Conservation (phyloP, 2,329 filamentous ascomycete genomes). For the Stachybotrys chartarum region DNA sequence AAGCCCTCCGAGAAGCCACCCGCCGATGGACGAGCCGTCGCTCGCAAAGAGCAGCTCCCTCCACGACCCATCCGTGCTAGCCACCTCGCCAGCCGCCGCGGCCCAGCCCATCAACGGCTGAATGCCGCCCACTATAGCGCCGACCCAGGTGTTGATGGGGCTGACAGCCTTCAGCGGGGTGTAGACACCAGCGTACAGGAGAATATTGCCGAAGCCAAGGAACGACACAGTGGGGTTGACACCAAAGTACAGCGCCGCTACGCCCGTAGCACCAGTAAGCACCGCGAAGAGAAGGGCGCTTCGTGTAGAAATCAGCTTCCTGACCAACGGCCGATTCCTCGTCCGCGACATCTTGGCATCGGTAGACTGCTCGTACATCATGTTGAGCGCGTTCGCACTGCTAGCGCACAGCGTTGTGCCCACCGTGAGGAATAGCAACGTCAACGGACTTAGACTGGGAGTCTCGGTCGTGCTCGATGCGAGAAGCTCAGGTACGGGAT, state of each 20-base stretch:
- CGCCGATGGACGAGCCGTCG: slow-evolving; percentile 60
- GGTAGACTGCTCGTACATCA: slow-evolving; percentile 88
- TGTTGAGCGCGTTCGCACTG: slow-evolving; percentile 90
- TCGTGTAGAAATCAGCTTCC: slow-evolving; percentile 65
- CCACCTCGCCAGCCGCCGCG: slow-evolving; percentile 83
- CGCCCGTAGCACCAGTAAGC: slow-evolving; percentile 61
- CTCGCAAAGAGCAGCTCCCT: slow-evolving; percentile 65
- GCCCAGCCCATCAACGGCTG: slow-evolving; percentile 98
- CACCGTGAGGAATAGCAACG: slow-evolving; percentile 82
- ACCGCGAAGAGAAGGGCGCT: slow-evolving; percentile 73
- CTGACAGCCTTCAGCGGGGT: slow-evolving; percentile 86
- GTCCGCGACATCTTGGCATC: slow-evolving; percentile 94
- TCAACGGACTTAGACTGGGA: slow-evolving; percentile 83
- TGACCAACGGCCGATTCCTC: slow-evolving; percentile 79
- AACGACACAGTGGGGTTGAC: slow-evolving; percentile 91
- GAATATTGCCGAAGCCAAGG: slow-evolving; percentile 77
- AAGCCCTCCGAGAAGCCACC: slow-evolving; percentile 79
- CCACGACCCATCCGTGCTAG: slow-evolving; percentile 68
- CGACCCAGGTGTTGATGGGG: slow-evolving; percentile 89
- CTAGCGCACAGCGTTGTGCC: slow-evolving; percentile 87
- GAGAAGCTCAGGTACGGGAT: slow-evolving; percentile 84
- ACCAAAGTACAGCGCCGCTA: slow-evolving; percentile 72
- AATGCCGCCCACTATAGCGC: slow-evolving; percentile 86
- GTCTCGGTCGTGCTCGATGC: slow-evolving; percentile 56
- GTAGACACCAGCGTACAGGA: slow-evolving; percentile 85